Evolutionary conservation across 192 early-diverging fungal genomes (phyloP), one percentile per base, ranked within the genome.

Genomic region (Umbelopsis sp.): DNA sequence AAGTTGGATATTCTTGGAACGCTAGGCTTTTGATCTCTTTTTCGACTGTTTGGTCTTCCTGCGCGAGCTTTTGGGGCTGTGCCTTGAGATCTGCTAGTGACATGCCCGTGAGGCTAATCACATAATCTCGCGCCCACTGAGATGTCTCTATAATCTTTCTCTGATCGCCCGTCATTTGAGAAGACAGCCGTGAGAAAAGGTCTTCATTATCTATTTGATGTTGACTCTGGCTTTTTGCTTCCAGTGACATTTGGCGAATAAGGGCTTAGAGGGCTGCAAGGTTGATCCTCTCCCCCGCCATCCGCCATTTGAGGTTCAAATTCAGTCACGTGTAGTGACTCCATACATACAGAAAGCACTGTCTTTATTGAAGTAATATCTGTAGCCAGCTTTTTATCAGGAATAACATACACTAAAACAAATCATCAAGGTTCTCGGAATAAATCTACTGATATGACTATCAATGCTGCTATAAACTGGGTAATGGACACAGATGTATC

Each of bases 1-100:
- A 90, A 9, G 87, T 80, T 10, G 86, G 81, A 66, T 92, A 92
- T 46, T 93, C 89, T 21, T 75, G 64, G 71, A 87, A 90, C 1
- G 90, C 90, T 16, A 93, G 75, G 23, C 83, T 81, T 18, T 88
- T 83, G 23, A 92, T 83, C 66, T 91, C 85, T 21, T 76, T 66
- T 45, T 89, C 80, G 22, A 89, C 76, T 46, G 83, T 82, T 15
- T 71, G 55, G 46, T 87, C 78, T 50, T 90, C 87, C 20, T 76
- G 74, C n/a, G 74, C 64, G 12, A 92, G 72, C 15, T 77, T 69
- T 18, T 66, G 58, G 3, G 90, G 91, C 73, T 93, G 87, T 20
- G 71, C 67, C 9, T 83, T 78, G 27, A 92, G 82, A 10, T 84
- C 75, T 49, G 89, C 82, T 10, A 92, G 81, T 0, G 91, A 80